A percentile compares a stretch with the other conserved stretches of the same genome.
Evolutionary conservation across 2,329 filamentous ascomycete species (phyloP).

Genomic region (Didymella segeticola): DNA sequence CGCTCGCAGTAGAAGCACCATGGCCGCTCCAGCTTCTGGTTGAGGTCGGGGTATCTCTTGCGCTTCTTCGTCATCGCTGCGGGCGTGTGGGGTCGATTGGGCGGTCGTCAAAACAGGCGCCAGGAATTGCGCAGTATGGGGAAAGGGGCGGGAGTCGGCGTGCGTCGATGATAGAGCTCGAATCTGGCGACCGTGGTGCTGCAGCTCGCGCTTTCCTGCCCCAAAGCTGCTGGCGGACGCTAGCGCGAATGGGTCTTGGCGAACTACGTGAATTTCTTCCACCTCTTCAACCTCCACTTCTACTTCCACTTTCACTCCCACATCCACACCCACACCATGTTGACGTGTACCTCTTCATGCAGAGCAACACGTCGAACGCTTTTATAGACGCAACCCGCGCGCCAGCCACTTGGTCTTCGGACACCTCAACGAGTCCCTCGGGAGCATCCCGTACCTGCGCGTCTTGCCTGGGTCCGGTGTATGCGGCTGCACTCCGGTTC

Average conservation of each 20-base stretch:
- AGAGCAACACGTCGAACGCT: background rate
- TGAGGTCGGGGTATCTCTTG: conserved; percentile 82
- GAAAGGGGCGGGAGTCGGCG: background rate
- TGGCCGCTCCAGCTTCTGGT: conserved; percentile 84
- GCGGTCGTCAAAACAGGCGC: background rate
- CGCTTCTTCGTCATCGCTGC: conserved; percentile 72
- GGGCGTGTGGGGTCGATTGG: background rate
- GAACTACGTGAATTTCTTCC: conserved; percentile 21
- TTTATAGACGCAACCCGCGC: conserved; percentile 40
- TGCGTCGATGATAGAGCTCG: background rate
- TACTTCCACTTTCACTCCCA: background rate
- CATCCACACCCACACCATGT: background rate
- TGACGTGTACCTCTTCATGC: conserved; percentile 5
- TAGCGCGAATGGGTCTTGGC: conserved; percentile 29
- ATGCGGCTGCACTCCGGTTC: conserved; percentile 50
- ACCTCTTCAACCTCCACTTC: background rate
- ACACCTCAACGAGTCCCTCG: conserved; percentile 54
- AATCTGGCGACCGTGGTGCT: conserved; percentile 5
- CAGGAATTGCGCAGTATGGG: background rate
- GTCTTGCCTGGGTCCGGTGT: conserved; percentile 57
- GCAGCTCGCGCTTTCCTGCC: conserved; percentile 29
- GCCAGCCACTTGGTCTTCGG: conserved; percentile 56
- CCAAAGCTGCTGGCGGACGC: conserved; percentile 19
- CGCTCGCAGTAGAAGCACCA: conserved; percentile 99
- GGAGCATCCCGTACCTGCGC: conserved; percentile 54